These are phyloP conservation scores for Asclepias syriaca DNA, from an alignment of 257 asterid genomes.

Conservation along the genomic window DNA sequence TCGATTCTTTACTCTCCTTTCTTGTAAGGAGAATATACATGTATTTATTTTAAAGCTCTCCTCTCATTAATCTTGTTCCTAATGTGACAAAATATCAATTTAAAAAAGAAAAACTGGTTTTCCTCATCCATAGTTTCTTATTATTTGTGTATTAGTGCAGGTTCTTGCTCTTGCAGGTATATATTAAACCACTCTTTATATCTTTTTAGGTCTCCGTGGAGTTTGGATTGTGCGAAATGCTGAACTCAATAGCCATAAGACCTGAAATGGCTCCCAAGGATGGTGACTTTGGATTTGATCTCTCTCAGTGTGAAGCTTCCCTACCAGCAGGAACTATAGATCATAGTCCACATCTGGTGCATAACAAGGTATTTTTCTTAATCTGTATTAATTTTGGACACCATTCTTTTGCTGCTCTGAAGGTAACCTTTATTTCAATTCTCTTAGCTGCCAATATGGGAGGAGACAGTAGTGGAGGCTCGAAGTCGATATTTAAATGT, in stretches of 20 bases:
- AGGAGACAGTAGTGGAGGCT: constrained; percentile 49
- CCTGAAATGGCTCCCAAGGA: constrained; percentile 65
- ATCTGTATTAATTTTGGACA: background rate
- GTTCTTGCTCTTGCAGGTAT: background rate
- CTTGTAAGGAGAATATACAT: too few species aligned
- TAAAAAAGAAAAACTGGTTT: background rate
- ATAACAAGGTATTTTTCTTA: constrained; percentile 49
- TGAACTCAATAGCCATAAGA: constrained; percentile 65
- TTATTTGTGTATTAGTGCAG: background rate
- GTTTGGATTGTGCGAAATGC: constrained; percentile 77
- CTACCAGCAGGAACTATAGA: constrained; percentile 72
- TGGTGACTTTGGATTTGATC: constrained; percentile 53
- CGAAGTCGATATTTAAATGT: constrained; percentile 54
- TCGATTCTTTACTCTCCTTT: too few species aligned
- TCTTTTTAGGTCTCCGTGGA: constrained; percentile 65
- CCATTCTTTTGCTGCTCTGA: constrained; percentile 3
- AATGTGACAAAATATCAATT: background rate
- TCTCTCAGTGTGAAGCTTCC: constrained; percentile 56
- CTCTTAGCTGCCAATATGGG: constrained; percentile 72
- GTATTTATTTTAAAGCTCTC: too few species aligned
- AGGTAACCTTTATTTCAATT: constrained; percentile 10
- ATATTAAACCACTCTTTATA: background rate
- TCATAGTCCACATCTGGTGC: constrained; percentile 34
- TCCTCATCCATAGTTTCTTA: background rate
- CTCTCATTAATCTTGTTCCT: background rate